phyloP scores from a whole-genome alignment of 2,329 filamentous ascomycete species.

The Diaporthe sp. region DNA sequence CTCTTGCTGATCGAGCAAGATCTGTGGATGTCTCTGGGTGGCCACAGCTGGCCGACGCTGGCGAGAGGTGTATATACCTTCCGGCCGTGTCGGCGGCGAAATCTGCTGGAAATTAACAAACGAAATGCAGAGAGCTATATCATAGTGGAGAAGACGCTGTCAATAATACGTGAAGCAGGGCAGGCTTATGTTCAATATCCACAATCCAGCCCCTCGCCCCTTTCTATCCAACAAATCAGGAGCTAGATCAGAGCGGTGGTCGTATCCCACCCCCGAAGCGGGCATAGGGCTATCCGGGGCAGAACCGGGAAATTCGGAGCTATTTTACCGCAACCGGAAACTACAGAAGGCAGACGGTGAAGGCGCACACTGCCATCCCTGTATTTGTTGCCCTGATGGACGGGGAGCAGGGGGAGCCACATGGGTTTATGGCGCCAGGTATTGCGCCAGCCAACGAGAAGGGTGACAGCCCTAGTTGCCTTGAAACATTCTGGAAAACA shows the following conservation, averaged over 20 bases:
- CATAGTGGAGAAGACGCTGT: neutral
- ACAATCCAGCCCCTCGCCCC: conserved; percentile 3
- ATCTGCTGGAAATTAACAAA: neutral
- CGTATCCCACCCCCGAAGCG: neutral
- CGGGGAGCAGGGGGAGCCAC: neutral
- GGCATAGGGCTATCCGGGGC: neutral
- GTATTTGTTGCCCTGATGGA: neutral
- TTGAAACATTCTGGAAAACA: conserved; percentile 15
- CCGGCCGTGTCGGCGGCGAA: neutral
- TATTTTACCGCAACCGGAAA: neutral
- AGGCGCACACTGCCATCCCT: neutral
- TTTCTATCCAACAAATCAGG: neutral
- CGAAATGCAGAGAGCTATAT: neutral
- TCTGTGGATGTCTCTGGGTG: neutral
- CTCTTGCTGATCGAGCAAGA: too few species aligned
- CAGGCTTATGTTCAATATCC: neutral
- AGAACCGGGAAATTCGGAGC: conserved; percentile 1
- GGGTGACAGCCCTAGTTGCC: neutral
- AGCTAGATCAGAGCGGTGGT: neutral
- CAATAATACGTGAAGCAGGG: neutral
- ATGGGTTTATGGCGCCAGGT: neutral
- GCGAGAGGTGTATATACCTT: neutral
- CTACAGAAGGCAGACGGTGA: neutral
- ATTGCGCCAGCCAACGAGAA: conserved; percentile 10
- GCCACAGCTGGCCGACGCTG: conserved; percentile 9